Evolutionary conservation across 2,329 filamentous ascomycete genomes (phyloP).

Genomic region (Penicillium sp.): DNA sequence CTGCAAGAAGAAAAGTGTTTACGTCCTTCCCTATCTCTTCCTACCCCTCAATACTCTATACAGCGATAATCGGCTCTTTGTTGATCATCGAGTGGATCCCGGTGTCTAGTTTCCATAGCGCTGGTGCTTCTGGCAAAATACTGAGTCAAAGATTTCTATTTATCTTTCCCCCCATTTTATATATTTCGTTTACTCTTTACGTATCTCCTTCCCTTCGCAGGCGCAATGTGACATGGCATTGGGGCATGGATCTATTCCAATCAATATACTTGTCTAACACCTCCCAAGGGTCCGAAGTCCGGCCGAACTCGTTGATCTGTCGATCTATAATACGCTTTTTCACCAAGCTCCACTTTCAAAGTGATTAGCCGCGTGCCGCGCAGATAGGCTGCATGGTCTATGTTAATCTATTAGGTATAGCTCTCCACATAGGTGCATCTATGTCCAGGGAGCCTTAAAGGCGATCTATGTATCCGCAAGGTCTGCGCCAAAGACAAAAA

Average conservation of each 20-base stretch:
- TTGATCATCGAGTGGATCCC: background rate
- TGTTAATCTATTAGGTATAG: background rate
- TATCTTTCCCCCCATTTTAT: background rate
- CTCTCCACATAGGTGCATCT: background rate
- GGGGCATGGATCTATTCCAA: background rate
- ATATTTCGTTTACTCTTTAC: background rate
- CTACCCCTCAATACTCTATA: background rate
- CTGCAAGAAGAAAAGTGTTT: background rate
- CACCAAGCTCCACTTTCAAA: background rate
- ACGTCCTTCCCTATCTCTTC: background rate
- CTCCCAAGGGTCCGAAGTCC: background rate
- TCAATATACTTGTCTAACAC: background rate
- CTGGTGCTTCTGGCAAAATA: slow-evolving; percentile 20
- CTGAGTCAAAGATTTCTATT: background rate
- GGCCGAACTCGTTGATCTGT: background rate
- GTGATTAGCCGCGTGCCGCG: background rate
- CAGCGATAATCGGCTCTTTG: background rate
- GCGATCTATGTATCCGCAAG: background rate
- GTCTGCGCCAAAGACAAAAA: background rate
- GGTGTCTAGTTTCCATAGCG: slow-evolving; percentile 10
- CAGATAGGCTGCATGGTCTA: background rate
- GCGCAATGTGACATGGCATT: background rate
- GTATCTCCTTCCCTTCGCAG: background rate
- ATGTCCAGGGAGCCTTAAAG: background rate
- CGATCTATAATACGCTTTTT: background rate